Evolutionary conservation across 768 basidiomycete species (phyloP), one percentile per base, ranked within the genome.

Genomic region (Leucosporidium creatinivorum): DNA sequence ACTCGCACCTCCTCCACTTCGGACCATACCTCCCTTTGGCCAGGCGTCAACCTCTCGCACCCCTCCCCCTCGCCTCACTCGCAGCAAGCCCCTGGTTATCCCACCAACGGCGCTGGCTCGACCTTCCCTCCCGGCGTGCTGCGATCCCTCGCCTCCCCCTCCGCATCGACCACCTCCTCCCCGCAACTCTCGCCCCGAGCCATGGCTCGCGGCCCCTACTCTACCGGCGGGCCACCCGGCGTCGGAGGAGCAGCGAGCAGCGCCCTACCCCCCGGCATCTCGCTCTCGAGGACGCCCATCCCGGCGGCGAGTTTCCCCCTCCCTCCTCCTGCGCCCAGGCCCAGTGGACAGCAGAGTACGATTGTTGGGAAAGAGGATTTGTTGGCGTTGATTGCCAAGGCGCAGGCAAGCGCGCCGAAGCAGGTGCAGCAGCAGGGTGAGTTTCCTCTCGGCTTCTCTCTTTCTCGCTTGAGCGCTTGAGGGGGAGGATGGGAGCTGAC

Each of bases 241-340:
- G 50, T 67, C 63, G 60, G 54, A 25, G 69, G 62, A 4, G 51
- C 68, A 25, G 49, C 36, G 48, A 6, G 9, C 18, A 21, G 25
- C 62, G 39, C 39, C 15, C 59, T 50, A 26, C 70, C 70, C 17
- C 70, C 70, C 5, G 70, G 70, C 0, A 65, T 71, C 49, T 48
- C 59, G 23, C 63, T 61, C 33, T 33, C 31, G 13, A 57, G 63
- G 23, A 62, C 69, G 8, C 65, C 69, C 4, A 70, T 70, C 26
- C 69, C 69, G 1, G 69, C 69, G 23, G 69, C 69, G 28, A 58
- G 56, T n/a, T 71, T 71, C 66, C 70, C 70, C 13, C 67, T 71
- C 0, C 70, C 70, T n/a, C 70, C 70, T 25, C 66, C 70, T 2
- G 70, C 67, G 7, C 70, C 70, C 26, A 50, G 67, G 19, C 55